Evolutionary conservation across 495 filamentous ascomycete genomes (phyloP).

Genomic region (Sporormia fimetaria): DNA sequence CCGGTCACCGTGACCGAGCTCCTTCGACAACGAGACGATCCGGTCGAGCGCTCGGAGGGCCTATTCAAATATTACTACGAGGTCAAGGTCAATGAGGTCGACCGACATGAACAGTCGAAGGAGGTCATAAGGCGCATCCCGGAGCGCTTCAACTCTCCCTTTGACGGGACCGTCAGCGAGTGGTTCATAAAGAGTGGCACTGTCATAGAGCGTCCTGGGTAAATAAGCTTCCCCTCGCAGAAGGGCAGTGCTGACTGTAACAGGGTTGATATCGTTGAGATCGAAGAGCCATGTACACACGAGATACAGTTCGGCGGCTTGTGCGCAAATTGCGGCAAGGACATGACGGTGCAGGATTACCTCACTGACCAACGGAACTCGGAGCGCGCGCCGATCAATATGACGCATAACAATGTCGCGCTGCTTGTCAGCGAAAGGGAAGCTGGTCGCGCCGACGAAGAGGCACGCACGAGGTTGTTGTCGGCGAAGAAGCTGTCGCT

Average conservation of each 20-base stretch:
- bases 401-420: conserved; percentile 78
- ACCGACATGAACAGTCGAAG: conserved; percentile 52
- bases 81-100: conserved; percentile 61
- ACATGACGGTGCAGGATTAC: conserved; percentile 79
- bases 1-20: conserved; percentile 89
- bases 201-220: conserved; percentile 40
- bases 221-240: neutral
- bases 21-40: conserved; percentile 61
- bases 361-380: conserved; percentile 49
- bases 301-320: conserved; percentile 81
- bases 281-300: conserved; percentile 87
- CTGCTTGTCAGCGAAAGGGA: conserved; percentile 54
- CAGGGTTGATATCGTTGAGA: conserved; percentile 51
- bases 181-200: conserved; percentile 69
- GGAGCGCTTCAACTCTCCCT: conserved; percentile 66
- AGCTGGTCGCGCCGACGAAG: conserved; percentile 69
- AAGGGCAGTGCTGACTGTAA: conserved; percentile 16
- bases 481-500: conserved; percentile 71
- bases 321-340: conserved; percentile 86
- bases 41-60: conserved; percentile 60
- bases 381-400: conserved; percentile 78
- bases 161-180: conserved; percentile 61
- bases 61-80: conserved; percentile 79
- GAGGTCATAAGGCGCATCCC: conserved; percentile 61
- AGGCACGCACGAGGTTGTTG: conserved; percentile 72